A percentile compares a stretch with the other conserved stretches of the same genome.
Conservation (phyloP, 805 yeast species). For the Kazachstania viticola region DNA sequence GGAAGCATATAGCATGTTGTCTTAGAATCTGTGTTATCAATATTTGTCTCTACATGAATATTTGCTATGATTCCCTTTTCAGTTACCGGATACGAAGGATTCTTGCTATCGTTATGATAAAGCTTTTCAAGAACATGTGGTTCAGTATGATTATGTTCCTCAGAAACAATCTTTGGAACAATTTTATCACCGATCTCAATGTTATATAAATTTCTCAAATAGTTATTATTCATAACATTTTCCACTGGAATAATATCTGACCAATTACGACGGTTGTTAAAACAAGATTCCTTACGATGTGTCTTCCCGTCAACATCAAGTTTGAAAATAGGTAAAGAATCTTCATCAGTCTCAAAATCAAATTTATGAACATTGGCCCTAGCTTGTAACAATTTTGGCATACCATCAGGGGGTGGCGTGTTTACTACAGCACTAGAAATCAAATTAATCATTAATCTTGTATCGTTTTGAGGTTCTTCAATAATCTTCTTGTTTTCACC, state of each 20-base stretch:
- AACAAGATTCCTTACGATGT: constrained; percentile 32
- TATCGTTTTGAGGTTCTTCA: constrained; percentile 52
- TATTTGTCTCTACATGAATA: constrained; percentile 62
- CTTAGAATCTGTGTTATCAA: constrained; percentile 33
- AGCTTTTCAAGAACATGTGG: constrained; percentile 4
- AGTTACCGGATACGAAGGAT: constrained; percentile 49
- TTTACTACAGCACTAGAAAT: constrained; percentile 85
- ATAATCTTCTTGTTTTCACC: constrained; percentile 32
- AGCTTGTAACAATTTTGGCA: constrained; percentile 62
- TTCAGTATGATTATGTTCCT: constrained; percentile 6
- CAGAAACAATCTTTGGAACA: constrained; percentile 21
- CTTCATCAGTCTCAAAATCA: constrained; percentile 59
- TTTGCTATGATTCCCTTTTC: constrained; percentile 53
- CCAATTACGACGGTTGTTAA: constrained; percentile 62
- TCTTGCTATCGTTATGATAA: constrained; percentile 26
- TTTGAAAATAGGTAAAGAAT: constrained; percentile 61
- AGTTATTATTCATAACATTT: constrained; percentile 24
- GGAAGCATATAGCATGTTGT: constrained; percentile 58
- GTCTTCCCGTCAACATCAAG: constrained; percentile 43
- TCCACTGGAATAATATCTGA: constrained; percentile 49
- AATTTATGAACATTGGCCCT: constrained; percentile 61
- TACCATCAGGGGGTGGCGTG: constrained; percentile 84
- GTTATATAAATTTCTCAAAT: constrained; percentile 6
- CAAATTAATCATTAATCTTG: constrained; percentile 68
- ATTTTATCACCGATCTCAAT: constrained; percentile 8